Conservation (phyloP, 2,329 filamentous ascomycete genomes). For the Aspergillus persii region DNA sequence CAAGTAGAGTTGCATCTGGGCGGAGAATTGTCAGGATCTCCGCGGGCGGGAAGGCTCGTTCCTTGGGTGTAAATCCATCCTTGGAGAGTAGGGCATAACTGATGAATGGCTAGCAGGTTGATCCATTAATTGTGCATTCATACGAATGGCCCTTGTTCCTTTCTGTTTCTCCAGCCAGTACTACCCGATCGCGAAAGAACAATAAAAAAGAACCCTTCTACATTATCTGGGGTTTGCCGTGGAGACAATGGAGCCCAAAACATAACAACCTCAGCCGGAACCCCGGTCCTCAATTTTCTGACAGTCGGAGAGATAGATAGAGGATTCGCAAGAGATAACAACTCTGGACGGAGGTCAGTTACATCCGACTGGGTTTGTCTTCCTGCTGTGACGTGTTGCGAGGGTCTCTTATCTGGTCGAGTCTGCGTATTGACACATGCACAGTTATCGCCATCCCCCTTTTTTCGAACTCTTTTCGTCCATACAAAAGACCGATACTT, state of each 20-base stretch:
- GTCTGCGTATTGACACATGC: background rate
- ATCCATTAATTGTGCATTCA: too few relatives aligned
- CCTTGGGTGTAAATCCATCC: background rate
- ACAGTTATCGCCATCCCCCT: background rate
- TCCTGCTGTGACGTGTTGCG: background rate
- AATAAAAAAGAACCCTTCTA: background rate
- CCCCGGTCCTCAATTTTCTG: background rate
- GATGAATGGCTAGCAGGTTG: too few relatives aligned
- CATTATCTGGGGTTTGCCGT: background rate
- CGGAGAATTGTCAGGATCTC: background rate
- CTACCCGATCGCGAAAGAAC: background rate
- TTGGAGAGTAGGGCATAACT: too few relatives aligned
- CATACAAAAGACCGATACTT: background rate
- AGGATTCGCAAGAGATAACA: background rate
- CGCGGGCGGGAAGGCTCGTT: background rate
- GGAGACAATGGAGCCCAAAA: background rate
- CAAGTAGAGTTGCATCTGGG: background rate
- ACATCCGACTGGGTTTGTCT: background rate
- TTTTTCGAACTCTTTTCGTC: background rate
- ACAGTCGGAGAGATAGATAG: background rate
- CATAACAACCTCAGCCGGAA: background rate
- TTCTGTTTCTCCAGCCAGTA: too few relatives aligned
- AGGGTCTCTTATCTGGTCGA: background rate
- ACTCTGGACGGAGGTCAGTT: background rate
- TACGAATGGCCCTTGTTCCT: too few relatives aligned